These are phyloP conservation scores for Geotrichum restrictum DNA, from an alignment of 1,139 yeast genomes.

Conservation along the genomic window DNA sequence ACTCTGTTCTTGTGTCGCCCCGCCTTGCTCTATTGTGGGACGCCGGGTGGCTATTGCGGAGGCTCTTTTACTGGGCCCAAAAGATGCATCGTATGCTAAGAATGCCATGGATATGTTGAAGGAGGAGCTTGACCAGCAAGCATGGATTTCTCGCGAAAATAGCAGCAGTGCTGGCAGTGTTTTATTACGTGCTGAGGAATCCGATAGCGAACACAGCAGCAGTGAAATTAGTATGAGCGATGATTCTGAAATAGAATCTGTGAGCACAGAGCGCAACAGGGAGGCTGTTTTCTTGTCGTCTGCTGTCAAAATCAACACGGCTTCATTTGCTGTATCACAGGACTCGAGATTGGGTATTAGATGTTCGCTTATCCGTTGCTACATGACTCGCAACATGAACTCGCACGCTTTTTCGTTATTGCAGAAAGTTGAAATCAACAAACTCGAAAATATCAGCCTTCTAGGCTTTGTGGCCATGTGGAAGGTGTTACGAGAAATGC, in stretches of 20 bases:
- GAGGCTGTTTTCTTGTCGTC: constrained; percentile 20
- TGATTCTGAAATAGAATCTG: constrained; percentile 19
- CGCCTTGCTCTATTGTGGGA: constrained; percentile 32
- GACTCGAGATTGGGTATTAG: constrained; percentile 33
- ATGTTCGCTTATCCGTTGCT: constrained; percentile 30
- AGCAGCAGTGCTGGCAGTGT: background rate
- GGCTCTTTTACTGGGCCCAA: constrained; percentile 33
- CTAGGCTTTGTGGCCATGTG: constrained; percentile 38
- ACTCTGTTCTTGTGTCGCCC: constrained; percentile 31
- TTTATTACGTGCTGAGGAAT: constrained; percentile 11
- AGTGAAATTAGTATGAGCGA: background rate
- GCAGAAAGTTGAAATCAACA: constrained; percentile 25
- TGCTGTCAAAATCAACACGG: constrained; percentile 14
- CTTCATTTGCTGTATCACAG: constrained; percentile 25
- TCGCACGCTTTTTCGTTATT: constrained; percentile 27
- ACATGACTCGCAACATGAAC: constrained; percentile 24
- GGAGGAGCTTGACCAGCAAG: constrained; percentile 25
- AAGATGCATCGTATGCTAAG: constrained; percentile 27
- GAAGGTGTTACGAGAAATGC: constrained; percentile 24
- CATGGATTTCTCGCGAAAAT: constrained; percentile 16
- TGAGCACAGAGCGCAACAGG: constrained; percentile 16
- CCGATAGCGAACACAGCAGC: constrained; percentile 12
- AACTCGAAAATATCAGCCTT: constrained; percentile 33
- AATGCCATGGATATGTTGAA: constrained; percentile 27
- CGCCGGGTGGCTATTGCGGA: constrained; percentile 35